Evolutionary conservation across 2,329 filamentous ascomycete species (phyloP).

Genomic region (Cytospora schulzeri): DNA sequence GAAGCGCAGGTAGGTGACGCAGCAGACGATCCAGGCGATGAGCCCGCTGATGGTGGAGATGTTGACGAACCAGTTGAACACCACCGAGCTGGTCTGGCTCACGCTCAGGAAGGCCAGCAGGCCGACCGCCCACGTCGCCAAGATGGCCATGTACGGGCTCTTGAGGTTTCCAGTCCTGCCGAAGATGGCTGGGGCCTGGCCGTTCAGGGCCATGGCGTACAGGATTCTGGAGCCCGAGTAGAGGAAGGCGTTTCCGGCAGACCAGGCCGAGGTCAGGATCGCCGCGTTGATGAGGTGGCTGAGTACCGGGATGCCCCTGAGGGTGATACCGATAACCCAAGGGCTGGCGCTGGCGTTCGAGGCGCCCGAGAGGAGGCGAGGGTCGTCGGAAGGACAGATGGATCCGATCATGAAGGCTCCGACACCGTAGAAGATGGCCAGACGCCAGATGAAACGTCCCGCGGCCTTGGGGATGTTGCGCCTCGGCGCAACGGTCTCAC

Average conservation of each 20-base stretch:
- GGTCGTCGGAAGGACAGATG: conserved; percentile 66
- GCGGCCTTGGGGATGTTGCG: conserved; percentile 69
- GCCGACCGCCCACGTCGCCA: conserved; percentile 60
- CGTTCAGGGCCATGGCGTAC: conserved; percentile 67
- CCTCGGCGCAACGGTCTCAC: conserved; percentile 65
- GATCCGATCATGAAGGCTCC: conserved; percentile 63
- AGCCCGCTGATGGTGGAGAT: conserved; percentile 65
- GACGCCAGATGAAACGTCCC: conserved; percentile 61
- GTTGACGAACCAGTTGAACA: conserved; percentile 73
- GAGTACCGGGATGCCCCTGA: conserved; percentile 63
- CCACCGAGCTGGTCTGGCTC: conserved; percentile 60
- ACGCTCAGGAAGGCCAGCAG: conserved; percentile 72
- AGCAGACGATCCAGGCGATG: conserved; percentile 62
- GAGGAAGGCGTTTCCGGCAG: conserved; percentile 61
- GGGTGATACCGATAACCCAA: conserved; percentile 68
- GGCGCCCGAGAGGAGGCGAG: conserved; percentile 54
- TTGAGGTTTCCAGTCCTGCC: conserved; percentile 61
- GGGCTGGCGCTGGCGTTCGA: conserved; percentile 64
- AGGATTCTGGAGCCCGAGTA: conserved; percentile 72
- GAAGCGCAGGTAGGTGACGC: conserved; percentile 63
- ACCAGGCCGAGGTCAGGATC: conserved; percentile 67
- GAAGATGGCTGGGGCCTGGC: conserved; percentile 66
- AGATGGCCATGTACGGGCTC: conserved; percentile 59
- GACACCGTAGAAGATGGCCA: conserved; percentile 66
- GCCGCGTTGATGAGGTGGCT: conserved; percentile 70